Percentiles rank a stretch among this genome's conserved stretches.
Conservation (phyloP, 176 grass and related monocot genomes). For the Luzula sylvatica region DNA sequence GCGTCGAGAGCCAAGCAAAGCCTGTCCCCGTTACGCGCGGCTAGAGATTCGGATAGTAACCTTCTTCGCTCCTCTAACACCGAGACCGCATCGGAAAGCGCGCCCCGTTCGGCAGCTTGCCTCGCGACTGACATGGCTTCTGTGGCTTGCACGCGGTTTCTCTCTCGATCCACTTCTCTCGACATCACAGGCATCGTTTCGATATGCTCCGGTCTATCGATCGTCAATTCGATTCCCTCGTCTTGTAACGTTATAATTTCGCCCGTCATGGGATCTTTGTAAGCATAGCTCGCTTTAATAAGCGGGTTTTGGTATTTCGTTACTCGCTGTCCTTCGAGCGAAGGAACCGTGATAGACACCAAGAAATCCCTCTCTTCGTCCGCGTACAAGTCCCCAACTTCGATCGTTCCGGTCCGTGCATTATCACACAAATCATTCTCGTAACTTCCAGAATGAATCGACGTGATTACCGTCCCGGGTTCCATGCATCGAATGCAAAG, state of each 20-base stretch:
- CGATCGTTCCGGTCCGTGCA: constrained; percentile 29
- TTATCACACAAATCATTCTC: constrained; percentile 17
- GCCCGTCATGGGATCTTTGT: constrained; percentile 38
- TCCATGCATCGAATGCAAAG: constrained; percentile 39
- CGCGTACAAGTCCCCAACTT: constrained; percentile 58
- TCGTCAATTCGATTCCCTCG: constrained; percentile 30
- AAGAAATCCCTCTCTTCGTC: constrained; percentile 72
- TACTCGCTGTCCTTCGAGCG: constrained; percentile 15
- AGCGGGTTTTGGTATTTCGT: constrained; percentile 18
- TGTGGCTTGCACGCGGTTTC: constrained; percentile 51
- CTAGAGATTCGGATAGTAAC: constrained; percentile 31
- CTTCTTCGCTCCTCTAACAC: constrained; percentile 48
- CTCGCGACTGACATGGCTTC: constrained; percentile 67
- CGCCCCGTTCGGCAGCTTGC: constrained; percentile 43
- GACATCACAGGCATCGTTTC: constrained; percentile 24
- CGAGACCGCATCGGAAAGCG: constrained; percentile 39
- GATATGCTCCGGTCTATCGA: constrained; percentile 30
- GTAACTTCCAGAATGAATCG: constrained; percentile 57
- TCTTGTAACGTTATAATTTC: constrained; percentile 33
- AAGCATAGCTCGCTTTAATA: constrained; percentile 30
- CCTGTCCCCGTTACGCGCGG: constrained; percentile 31
- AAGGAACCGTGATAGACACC: constrained; percentile 34
- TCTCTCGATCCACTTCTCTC: constrained; percentile 60
- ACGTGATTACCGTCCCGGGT: constrained; percentile 30
- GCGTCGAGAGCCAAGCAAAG: constrained; percentile 49